Conservation (phyloP, 371 early-diverging fungal species). For the Mortierella sp. region DNA sequence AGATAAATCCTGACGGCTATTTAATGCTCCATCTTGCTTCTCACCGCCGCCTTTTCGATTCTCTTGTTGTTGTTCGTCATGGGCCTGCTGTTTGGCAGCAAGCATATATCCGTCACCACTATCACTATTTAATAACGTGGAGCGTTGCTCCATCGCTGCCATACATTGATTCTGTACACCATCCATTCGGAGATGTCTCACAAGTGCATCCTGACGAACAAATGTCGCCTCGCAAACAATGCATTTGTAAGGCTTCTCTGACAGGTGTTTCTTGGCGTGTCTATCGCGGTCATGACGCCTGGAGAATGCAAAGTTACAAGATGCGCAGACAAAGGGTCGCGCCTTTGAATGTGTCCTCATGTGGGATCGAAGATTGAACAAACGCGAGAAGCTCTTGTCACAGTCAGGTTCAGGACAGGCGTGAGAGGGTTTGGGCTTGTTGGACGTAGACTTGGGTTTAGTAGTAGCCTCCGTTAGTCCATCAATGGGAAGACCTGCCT, state of each 20-base stretch:
- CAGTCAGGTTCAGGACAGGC: conserved; percentile 46
- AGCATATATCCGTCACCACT: conserved; percentile 30
- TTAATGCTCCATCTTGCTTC: background rate
- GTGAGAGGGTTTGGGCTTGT: conserved; percentile 42
- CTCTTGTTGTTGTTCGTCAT: conserved; percentile 40
- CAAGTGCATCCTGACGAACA: conserved; percentile 50
- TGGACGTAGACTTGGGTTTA: conserved; percentile 25
- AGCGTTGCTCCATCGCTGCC: conserved; percentile 54
- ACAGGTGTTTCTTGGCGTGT: conserved; percentile 48
- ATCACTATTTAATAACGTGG: conserved; percentile 21
- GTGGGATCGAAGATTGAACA: conserved; percentile 49
- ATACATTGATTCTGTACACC: conserved; percentile 48
- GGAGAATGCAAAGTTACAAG: conserved; percentile 46
- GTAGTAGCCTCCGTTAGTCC: conserved; percentile 4
- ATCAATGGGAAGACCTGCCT: conserved; percentile 29
- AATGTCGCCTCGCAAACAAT: conserved; percentile 49
- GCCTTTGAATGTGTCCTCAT: conserved; percentile 49
- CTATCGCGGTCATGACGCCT: conserved; percentile 52
- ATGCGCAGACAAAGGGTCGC: conserved; percentile 37
- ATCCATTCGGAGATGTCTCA: conserved; percentile 50
- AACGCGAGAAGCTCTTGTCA: conserved; percentile 51
- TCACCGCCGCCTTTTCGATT: conserved; percentile 20
- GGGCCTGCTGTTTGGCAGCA: conserved; percentile 49
- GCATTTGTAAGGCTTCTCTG: conserved; percentile 53
- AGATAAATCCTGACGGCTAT: background rate